Percentiles rank a stretch among this genome's conserved stretches.
Evolutionary conservation across 2,329 filamentous ascomycete genomes (phyloP).

Genomic region (Aspergillus calidoustus): DNA sequence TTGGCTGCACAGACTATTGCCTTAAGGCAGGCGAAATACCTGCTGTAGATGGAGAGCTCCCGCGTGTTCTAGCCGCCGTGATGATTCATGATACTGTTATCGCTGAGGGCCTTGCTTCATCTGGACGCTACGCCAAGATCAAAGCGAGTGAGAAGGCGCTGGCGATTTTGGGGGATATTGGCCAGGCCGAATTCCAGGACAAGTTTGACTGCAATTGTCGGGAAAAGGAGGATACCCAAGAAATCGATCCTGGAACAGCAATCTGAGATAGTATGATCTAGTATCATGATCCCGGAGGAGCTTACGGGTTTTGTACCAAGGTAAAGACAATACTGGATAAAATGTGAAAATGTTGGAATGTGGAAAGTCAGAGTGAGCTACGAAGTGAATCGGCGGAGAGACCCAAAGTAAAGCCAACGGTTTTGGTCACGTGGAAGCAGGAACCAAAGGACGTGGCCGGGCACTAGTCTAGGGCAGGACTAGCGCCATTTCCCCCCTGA

Average conservation of each 20-base stretch:
- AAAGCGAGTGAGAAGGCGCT: constrained; percentile 50
- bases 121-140: constrained; percentile 74
- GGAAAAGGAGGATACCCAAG: constrained; percentile 17
- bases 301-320: background rate
- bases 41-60: constrained; percentile 49
- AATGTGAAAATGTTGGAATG: background rate
- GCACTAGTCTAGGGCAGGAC: constrained; percentile 6
- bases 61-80: constrained; percentile 69
- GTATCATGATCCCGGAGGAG: background rate
- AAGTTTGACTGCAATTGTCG: constrained; percentile 69
- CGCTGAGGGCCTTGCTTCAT: constrained; percentile 65
- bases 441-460: constrained; percentile 15
- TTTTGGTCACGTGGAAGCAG: constrained; percentile 2
- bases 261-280: constrained; percentile 25
- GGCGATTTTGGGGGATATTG: constrained; percentile 53
- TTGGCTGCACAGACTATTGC: constrained; percentile 67
- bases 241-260: constrained; percentile 34
- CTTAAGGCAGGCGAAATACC: constrained; percentile 53
- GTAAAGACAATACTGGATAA: background rate
- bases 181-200: constrained; percentile 62
- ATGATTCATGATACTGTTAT: constrained; percentile 74
- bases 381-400: background rate
- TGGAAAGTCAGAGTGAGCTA: background rate
- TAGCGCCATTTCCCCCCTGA: constrained; percentile 23
- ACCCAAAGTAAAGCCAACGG: background rate